These are phyloP conservation scores for Aspergillus sp. DNA, from an alignment of 2,329 filamentous ascomycete genomes.

Conservation along the genomic window DNA sequence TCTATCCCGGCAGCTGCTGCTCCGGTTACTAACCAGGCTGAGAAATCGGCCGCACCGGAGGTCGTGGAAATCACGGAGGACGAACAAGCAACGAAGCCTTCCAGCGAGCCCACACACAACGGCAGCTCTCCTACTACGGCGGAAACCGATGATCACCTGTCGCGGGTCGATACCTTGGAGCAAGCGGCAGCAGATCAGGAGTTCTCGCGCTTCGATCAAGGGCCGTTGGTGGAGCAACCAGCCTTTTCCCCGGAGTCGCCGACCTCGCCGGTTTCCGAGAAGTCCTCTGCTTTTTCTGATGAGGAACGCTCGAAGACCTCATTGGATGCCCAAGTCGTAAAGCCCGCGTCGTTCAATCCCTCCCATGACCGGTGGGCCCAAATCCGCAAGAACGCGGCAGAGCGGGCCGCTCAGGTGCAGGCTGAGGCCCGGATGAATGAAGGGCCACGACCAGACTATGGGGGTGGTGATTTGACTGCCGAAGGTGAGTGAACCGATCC, in stretches of 20 bases:
- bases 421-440: constrained; percentile 51
- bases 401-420: constrained; percentile 62
- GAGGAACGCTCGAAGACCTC: not conserved
- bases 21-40: constrained; percentile 1
- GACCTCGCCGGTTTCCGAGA: constrained; percentile 13
- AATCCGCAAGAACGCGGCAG: constrained; percentile 88
- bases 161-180: constrained; percentile 50
- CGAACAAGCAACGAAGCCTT: constrained; percentile 9
- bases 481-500: no score
- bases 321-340: constrained; percentile 1
- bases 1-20: constrained; percentile 5
- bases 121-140: constrained; percentile 32
- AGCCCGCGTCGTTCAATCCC: constrained; percentile 4
- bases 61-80: constrained; percentile 9
- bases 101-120: constrained; percentile 6
- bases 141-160: constrained; percentile 47
- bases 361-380: constrained; percentile 85
- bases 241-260: constrained; percentile 61
- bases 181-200: constrained; percentile 38
- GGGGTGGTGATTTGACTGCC: no score
- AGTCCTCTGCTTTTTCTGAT: constrained; percentile 4
- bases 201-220: constrained; percentile 72
- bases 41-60: constrained; percentile 6
- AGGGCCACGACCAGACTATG: no score
- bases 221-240: constrained; percentile 76